These are phyloP conservation scores for Pyrenopolyporus hunteri DNA, from an alignment of 495 filamentous ascomycete species.

Conservation along the genomic window DNA sequence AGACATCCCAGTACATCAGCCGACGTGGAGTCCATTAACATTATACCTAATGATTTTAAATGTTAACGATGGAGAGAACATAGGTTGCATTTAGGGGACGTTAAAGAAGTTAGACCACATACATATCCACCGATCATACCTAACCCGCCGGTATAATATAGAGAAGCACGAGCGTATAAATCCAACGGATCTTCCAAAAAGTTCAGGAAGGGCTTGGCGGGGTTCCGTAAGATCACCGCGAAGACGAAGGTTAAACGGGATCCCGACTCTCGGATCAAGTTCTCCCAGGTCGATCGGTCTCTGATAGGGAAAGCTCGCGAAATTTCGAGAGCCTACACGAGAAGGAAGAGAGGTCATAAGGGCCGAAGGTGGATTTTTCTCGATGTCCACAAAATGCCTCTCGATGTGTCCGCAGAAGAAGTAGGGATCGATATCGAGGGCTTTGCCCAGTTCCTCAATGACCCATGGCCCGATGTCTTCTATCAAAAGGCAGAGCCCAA, in stretches of 20 bases:
- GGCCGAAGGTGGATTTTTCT: not conserved
- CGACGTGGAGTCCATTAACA: constrained; percentile 13
- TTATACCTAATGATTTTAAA: not conserved
- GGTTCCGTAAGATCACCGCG: not conserved
- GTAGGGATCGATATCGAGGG: constrained; percentile 9
- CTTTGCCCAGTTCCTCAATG: not conserved
- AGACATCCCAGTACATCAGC: constrained; percentile 1
- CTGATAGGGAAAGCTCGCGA: constrained; percentile 12
- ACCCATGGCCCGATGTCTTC: constrained; percentile 10
- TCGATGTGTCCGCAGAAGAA: constrained; percentile 16
- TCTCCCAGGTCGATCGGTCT: constrained; percentile 13
- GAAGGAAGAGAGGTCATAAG: constrained; percentile 10
- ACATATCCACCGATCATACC: constrained; percentile 6
- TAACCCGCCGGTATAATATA: constrained; percentile 2
- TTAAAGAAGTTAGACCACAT: not conserved
- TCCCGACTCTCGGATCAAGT: not conserved
- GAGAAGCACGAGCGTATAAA: constrained; percentile 13
- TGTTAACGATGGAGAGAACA: not conserved
- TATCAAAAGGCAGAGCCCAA: constrained; percentile 5
- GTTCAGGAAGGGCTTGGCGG: constrained; percentile 1
- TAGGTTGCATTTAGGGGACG: not conserved
- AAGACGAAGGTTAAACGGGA: constrained; percentile 1
- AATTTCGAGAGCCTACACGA: not conserved
- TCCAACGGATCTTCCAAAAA: constrained; percentile 5
- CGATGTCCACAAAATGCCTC: constrained; percentile 4